Base-by-base conservation (phyloP, 306 rosid species). In the Astragalus membranaceus region DNA sequence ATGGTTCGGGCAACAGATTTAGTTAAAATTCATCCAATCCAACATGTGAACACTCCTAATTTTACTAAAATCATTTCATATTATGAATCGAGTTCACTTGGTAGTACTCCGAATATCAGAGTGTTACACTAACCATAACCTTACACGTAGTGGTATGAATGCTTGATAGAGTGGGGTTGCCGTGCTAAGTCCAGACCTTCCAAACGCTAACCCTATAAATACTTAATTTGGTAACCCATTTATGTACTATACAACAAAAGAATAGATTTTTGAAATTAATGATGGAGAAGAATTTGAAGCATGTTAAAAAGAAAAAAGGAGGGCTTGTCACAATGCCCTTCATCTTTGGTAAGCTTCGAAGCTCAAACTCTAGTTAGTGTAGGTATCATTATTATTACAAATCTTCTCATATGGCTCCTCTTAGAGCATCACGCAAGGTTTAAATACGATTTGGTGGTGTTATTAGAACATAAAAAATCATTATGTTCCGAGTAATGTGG, bases 301-400 rank as follows among this genome's bases (percentile, higher is more conserved):
- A 47, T 56, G 77, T 20, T 13, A 60, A 51, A 57, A 87, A 87
- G 70, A 79, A 77, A 53, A 87, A 80, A 53, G 99, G 97, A 73
- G 99, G 99, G 54, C 75, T 87, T 16, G 50, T 86, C 76, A 86
- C 99, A 12, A 94, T 94, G 99, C 97, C 99, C 59, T 94, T 94
- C 85, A 91, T 94, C 74, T 91, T 94, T 47, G 94, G 99, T 94
- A 85, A 77, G 78, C 50, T 29, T 77, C 36, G 5, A 2, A 42
- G 8, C 17, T 50, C 3, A 46, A 65, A 65, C 35, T 52, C 35
- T 72, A 26, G 30, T 3, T 2, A 26, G 30, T 11, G 60, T 3
- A 11, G 37, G 10, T 44, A 39, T 51, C n/a, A 47, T 46, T 33
- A 33, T 23, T 23, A 23, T 23, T 23, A 23, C 26, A 42, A 33